Conservation (phyloP, 768 basidiomycete genomes). For the Naematelia aurantialba region DNA sequence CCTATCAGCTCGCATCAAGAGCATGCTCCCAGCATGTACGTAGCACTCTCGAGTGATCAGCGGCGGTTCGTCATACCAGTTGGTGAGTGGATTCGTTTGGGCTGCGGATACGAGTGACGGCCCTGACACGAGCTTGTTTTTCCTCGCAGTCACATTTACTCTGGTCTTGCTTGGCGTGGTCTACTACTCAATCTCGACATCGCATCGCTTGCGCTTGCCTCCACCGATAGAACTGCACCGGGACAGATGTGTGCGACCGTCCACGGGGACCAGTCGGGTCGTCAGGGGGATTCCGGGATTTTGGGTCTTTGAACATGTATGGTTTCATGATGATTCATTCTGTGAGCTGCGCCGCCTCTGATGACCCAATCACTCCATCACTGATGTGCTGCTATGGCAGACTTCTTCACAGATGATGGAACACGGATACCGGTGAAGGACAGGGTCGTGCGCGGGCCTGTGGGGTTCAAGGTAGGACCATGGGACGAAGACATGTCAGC, state of each 20-base stretch:
- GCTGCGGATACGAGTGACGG: not conserved
- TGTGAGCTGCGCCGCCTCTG: slow-evolving; percentile 9
- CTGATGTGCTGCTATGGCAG: not conserved
- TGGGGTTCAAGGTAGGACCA: not conserved
- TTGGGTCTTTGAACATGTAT: slow-evolving; percentile 14
- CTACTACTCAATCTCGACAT: not conserved
- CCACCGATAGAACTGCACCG: not conserved
- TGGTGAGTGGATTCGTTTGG: not conserved
- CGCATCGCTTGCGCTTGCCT: not conserved
- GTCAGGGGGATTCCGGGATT: slow-evolving; percentile 10
- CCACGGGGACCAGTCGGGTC: not conserved
- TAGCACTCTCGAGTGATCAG: not conserved
- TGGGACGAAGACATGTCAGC: not conserved
- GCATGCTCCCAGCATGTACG: not conserved
- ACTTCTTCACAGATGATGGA: not conserved
- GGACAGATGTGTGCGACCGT: not conserved
- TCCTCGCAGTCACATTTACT: not conserved
- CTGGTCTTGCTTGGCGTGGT: not conserved
- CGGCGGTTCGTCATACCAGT: not conserved
- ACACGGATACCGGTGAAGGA: slow-evolving; percentile 2
- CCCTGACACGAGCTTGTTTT: not conserved
- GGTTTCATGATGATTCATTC: slow-evolving; percentile 16
- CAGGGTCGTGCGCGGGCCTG: not conserved
- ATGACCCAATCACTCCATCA: too few relatives aligned
- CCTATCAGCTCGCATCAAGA: too few relatives aligned